Conservation (phyloP, 1,139 yeast species). For the Magnusiomyces tetraspermus region DNA sequence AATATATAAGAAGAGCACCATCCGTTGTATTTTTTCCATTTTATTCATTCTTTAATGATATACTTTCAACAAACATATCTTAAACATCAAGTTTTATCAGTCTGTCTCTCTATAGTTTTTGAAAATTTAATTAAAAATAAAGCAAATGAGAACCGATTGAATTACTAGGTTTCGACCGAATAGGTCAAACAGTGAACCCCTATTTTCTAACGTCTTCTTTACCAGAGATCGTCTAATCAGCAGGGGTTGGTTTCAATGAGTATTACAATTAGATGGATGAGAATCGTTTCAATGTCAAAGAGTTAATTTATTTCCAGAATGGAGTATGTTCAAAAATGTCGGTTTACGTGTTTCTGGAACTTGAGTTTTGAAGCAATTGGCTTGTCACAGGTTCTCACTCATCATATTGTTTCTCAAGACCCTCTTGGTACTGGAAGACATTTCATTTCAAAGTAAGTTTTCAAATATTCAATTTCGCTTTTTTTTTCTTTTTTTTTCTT, state of each 20-base stretch:
- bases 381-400: constrained; percentile 93
- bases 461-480: too few relatives aligned
- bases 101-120: too few relatives aligned
- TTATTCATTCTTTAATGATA: too few relatives aligned
- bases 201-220: constrained; percentile 66
- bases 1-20: too few relatives aligned
- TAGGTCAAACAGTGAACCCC: constrained; percentile 87
- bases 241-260: constrained; percentile 49
- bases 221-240: constrained; percentile 64
- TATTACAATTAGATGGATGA: constrained; percentile 71
- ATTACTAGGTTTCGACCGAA: constrained; percentile 88
- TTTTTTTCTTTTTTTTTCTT: constrained; percentile 2
- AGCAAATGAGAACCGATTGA: constrained; percentile 78
- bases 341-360: constrained; percentile 97
- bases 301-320: constrained; percentile 88
- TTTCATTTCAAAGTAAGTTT: too few relatives aligned
- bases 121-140: too few relatives aligned
- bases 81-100: too few relatives aligned
- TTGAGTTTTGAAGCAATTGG: constrained; percentile 94
- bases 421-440: constrained; percentile 93
- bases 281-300: constrained; percentile 49
- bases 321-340: constrained; percentile 93
- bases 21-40: too few relatives aligned
- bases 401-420: constrained; percentile 94
- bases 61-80: too few relatives aligned